Percentiles rank a stretch among this genome's conserved stretches.
These are phyloP conservation scores for Chrysopogon serrulatus DNA, from an alignment of 176 grass and related monocot species.

Conservation along the genomic window DNA sequence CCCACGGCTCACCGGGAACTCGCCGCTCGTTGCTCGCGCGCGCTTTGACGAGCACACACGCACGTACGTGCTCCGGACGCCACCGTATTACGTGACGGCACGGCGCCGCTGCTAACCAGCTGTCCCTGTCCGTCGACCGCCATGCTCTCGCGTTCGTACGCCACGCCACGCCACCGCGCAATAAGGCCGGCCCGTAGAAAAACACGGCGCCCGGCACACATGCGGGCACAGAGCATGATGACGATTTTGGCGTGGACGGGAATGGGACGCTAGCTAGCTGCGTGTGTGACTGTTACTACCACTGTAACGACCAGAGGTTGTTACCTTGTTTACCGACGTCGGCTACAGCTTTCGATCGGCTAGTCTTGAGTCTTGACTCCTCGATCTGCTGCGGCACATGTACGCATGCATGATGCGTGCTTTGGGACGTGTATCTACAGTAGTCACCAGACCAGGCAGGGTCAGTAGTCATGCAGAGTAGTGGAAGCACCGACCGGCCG, in stretches of 20 bases:
- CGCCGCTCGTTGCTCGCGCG: not conserved
- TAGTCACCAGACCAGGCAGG: not conserved
- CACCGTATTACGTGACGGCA: not conserved
- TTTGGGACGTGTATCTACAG: slow-evolving; percentile 32
- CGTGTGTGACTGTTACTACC: too few species aligned
- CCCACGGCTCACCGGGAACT: not conserved
- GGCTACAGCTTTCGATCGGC: not conserved
- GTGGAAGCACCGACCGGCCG: not conserved
- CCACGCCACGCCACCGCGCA: not conserved
- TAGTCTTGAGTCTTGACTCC: not conserved
- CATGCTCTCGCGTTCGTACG: not conserved
- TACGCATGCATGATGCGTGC: not conserved
- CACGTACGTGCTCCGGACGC: not conserved
- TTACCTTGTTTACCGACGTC: not conserved
- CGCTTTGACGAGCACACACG: not conserved
- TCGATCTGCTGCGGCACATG: not conserved
- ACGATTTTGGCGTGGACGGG: too few species aligned
- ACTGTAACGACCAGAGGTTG: not conserved
- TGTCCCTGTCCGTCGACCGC: not conserved
- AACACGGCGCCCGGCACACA: not conserved
- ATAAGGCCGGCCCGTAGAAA: not conserved
- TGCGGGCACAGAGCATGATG: not conserved
- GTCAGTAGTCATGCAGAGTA: too few species aligned
- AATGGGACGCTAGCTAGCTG: too few species aligned
- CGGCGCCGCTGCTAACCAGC: not conserved